Evolutionary conservation across 2,329 filamentous ascomycete genomes (phyloP), one percentile per base, ranked within the genome.

Genomic region (Arthrobotrys musiformis): DNA sequence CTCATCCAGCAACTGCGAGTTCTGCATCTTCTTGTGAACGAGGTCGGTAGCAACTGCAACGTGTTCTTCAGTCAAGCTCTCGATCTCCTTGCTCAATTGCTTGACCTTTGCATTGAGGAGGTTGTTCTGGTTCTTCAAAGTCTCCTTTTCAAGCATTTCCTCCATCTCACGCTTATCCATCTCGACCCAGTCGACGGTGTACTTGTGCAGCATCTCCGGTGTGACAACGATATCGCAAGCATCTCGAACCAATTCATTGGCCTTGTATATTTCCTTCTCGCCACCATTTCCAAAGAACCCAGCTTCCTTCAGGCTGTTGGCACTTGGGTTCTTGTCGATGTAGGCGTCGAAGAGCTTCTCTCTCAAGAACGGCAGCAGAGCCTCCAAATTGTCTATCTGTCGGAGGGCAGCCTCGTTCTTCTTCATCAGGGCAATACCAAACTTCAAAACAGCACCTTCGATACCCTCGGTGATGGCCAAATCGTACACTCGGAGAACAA

Each of bases 231-330:
- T 88, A 35, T 92, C 91, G 82, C 94, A 97, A 0, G 95, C 95
- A 83, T 99, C 95, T 76, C 92, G 91, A 13, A 99, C 93, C 77
- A 99, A 89, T 81, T 95, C 90, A 83, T 99, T 95, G 15, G 95
- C 95, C 60, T 94, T 90, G 83, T 99, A 99, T 5, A 99, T 89
- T 82, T 97, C 95, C 84, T 97, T 97, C 82, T 99, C 95, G 35
- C 92, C 93, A 24, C 93, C 94, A 82, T 91, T 94, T 76, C 95
- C 95, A 82, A 99, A 99, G 86, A 99, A 99, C 13, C 95, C 95
- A 48, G 93, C 97, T 83, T 99, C 95, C 0, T 98, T 88, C 56
- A 99, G 91, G 15, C 93, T 97, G 61, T 90, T 93, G n/a, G 93
- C 91, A 1, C 93, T 97, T 0, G 95, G 95, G 6, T 93, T 89